Evolutionary conservation across 495 filamentous ascomycete genomes (phyloP).

Genomic region (Rhypophila decipiens): DNA sequence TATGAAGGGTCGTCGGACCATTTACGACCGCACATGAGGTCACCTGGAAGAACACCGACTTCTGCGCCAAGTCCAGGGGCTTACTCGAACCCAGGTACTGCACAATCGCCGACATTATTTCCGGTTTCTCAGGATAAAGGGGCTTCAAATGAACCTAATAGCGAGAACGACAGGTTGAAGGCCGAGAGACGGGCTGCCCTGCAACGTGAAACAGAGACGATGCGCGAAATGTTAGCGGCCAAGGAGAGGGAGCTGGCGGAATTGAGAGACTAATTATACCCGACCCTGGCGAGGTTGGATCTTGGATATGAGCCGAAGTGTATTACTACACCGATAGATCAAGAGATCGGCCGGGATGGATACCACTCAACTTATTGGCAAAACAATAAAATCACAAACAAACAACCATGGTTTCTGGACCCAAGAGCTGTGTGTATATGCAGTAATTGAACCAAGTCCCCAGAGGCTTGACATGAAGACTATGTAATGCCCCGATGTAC

Average conservation of each 20-base stretch:
- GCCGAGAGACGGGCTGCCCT: constrained; percentile 60
- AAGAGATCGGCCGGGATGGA: too few relatives aligned
- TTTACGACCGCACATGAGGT: constrained; percentile 23
- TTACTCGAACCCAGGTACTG: constrained; percentile 15
- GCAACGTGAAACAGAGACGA: constrained; percentile 67
- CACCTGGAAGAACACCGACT: constrained; percentile 26
- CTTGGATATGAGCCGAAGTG: too few relatives aligned
- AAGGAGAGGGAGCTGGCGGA: constrained; percentile 77
- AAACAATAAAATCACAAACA: too few relatives aligned
- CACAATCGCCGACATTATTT: constrained; percentile 22
- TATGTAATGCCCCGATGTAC: too few relatives aligned
- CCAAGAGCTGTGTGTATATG: too few relatives aligned
- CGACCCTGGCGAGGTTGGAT: too few relatives aligned
- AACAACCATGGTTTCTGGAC: too few relatives aligned
- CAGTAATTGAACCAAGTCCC: too few relatives aligned
- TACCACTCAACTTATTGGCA: too few relatives aligned
- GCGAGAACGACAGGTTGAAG: constrained; percentile 48
- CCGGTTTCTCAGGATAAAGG: constrained; percentile 29
- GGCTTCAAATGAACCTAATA: too few relatives aligned
- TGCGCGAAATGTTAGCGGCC: constrained; percentile 65
- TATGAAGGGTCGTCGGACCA: constrained; percentile 18
- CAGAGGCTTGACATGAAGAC: too few relatives aligned
- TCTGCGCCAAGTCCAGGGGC: constrained; percentile 31
- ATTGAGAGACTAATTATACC: constrained; percentile 22
- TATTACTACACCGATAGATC: too few relatives aligned